Evolutionary conservation across 2,329 filamentous ascomycete species (phyloP), one percentile per base, ranked within the genome.

Genomic region (Chalaropsis thielavioides): DNA sequence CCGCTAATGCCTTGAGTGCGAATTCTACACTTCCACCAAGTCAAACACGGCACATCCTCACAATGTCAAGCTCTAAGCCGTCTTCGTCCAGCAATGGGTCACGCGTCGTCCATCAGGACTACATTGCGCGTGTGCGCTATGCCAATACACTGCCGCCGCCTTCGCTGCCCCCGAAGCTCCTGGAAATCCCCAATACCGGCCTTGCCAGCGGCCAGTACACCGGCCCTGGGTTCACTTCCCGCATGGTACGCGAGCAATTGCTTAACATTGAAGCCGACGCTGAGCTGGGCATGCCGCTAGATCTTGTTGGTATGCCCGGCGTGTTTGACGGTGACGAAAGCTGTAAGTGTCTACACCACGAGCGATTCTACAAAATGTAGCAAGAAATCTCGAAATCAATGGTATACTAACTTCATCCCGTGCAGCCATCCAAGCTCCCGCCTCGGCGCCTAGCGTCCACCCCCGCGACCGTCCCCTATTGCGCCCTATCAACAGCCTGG

Each of bases 241-340:
- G 90, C 68, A 79, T 99, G 70, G 90, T 89, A 19, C 82, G 92
- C 72, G 91, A 96, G 72, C 94, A 97, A 78, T 89, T 92, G 63
- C 80, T 96, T 61, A 97, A 96, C 73, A 94, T 99, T 68, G 94
- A 99, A 76, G 91, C 91, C 38, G 94, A 99, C 82, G 94, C 92
- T 8, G 94, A 99, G 78, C 83, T 97, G 70, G 94, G 94, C 66
- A 97, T 99, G 94, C 91, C 92, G 67, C 85, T 99, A 73, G 92
- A 97, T 74, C 78, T 99, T 70, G 88, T 97, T 66, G 94, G 94
- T 71, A 90, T 97, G 78, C 92, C 92, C 6, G 91, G 92, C 38
- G 86, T 97, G 66, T 96, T 97, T 72, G 87, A 97, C 71, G 92
- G 92, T 66, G 91, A 97, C 74, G 92, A 97, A 79, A 88, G 88